Percentiles rank a stretch among this genome's conserved stretches.
phyloP scores from a whole-genome alignment of 495 filamentous ascomycete genomes.

The Choiromyces venosus region DNA sequence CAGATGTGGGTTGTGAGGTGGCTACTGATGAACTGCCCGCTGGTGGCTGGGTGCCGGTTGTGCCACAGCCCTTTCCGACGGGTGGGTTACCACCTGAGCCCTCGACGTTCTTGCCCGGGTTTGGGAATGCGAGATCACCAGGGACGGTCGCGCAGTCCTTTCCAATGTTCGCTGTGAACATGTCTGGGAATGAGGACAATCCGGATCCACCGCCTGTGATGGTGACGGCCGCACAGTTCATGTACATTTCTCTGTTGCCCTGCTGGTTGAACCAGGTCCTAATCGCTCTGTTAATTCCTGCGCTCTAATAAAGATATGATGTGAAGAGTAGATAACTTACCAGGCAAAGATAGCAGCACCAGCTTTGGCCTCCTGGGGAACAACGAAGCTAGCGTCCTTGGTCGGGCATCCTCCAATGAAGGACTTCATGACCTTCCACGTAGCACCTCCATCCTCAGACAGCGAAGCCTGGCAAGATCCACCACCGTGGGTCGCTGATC shows the following conservation, averaged over 20 bases:
- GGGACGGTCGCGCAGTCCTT: not conserved
- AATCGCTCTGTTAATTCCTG: constrained; percentile 5
- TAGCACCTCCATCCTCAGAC: not conserved
- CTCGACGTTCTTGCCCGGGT: constrained; percentile 29
- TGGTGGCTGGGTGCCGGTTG: not conserved
- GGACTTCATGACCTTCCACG: constrained; percentile 41
- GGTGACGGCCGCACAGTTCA: constrained; percentile 44
- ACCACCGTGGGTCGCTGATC: constrained; percentile 57
- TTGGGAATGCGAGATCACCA: constrained; percentile 29
- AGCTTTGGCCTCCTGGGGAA: not conserved
- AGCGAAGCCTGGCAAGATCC: constrained; percentile 62
- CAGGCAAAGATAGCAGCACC: not conserved
- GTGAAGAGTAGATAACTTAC: not conserved
- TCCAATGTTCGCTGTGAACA: constrained; percentile 6
- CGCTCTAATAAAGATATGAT: constrained; percentile 40
- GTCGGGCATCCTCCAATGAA: constrained; percentile 25
- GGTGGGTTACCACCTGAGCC: constrained; percentile 31
- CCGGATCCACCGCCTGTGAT: not conserved
- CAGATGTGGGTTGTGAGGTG: not conserved
- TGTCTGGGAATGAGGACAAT: not conserved
- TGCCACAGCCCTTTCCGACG: constrained; percentile 1
- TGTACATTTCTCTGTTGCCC: constrained; percentile 13
- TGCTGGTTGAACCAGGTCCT: constrained; percentile 1
- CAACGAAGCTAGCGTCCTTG: not conserved
- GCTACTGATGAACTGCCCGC: not conserved